Evolutionary conservation across 2,329 filamentous ascomycete species (phyloP).

Genomic region (Arthroderma sp.): DNA sequence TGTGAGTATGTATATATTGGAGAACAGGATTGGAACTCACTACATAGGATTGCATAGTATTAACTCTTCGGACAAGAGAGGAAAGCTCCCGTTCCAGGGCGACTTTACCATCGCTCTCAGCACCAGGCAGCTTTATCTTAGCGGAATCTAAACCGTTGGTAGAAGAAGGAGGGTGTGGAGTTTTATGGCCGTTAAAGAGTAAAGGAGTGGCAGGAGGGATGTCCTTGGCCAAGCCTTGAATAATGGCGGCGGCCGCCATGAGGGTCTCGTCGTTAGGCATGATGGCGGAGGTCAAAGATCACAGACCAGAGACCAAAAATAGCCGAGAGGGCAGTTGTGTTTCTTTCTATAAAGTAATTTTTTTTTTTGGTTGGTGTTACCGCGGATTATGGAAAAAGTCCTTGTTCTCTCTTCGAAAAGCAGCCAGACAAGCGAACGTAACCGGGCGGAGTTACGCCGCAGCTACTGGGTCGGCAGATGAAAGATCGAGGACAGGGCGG

Average conservation of each 20-base stretch:
- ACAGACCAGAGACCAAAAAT: no score
- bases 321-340: no score
- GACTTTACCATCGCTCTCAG: constrained; percentile 60
- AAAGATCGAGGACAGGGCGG: no score
- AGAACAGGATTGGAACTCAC: constrained; percentile 26
- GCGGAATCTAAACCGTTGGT: constrained; percentile 39
- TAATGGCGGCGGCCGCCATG: constrained; percentile 32
- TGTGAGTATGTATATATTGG: not conserved
- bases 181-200: constrained; percentile 14
- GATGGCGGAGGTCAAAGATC: no score
- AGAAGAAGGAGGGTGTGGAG: constrained; percentile 12
- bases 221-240: constrained; percentile 34
- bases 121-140: constrained; percentile 61
- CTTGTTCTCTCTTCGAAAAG: no score
- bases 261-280: constrained; percentile 32
- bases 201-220: constrained; percentile 20
- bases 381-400: no score
- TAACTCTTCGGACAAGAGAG: constrained; percentile 62
- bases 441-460: no score
- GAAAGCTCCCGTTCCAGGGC: constrained; percentile 71
- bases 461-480: no score
- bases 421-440: no score
- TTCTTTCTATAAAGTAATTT: no score
- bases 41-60: constrained; percentile 69
- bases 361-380: no score